A percentile compares a stretch with the other conserved stretches of the same genome.
These are phyloP conservation scores for Aegilops longissima DNA, from an alignment of 176 grass and related monocot genomes.

Conservation along the genomic window DNA sequence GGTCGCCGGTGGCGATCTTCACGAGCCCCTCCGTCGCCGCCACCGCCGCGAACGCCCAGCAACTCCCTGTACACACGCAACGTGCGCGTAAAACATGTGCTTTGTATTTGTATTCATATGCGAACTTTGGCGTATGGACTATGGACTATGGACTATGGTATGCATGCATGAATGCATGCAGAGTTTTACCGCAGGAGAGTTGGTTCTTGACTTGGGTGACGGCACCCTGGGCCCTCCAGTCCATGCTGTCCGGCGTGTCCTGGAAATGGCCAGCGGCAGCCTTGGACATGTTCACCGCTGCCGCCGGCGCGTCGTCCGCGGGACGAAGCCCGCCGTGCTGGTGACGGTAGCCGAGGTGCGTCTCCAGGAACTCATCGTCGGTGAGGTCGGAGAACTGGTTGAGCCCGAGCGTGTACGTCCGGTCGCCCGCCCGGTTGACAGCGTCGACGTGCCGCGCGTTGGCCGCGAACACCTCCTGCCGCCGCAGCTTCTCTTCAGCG, in stretches of 20 bases:
- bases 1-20: constrained; percentile 23
- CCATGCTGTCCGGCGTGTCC: constrained; percentile 25
- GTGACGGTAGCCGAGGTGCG: not conserved
- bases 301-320: not conserved
- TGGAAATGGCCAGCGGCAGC: not conserved
- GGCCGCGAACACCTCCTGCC: constrained; percentile 39
- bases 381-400: constrained; percentile 52
- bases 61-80: constrained; percentile 26
- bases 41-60: constrained; percentile 53
- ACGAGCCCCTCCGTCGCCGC: constrained; percentile 42
- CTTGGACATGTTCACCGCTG: not conserved
- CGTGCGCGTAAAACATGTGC: not conserved
- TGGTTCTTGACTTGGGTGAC: constrained; percentile 51
- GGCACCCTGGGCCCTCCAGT: constrained; percentile 44
- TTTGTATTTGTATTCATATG: not conserved
- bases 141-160: not conserved
- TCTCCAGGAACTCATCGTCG: constrained; percentile 39
- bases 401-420: constrained; percentile 41
- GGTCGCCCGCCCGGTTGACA: constrained; percentile 37
- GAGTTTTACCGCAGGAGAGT: constrained; percentile 28
- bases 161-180: not conserved
- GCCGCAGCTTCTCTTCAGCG: constrained; percentile 28
- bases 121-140: not conserved
- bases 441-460: constrained; percentile 44
- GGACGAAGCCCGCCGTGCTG: not conserved